Base-by-base conservation (phyloP, 495 filamentous ascomycete genomes). In the Aspergillus sclerotiicarbonarius region DNA sequence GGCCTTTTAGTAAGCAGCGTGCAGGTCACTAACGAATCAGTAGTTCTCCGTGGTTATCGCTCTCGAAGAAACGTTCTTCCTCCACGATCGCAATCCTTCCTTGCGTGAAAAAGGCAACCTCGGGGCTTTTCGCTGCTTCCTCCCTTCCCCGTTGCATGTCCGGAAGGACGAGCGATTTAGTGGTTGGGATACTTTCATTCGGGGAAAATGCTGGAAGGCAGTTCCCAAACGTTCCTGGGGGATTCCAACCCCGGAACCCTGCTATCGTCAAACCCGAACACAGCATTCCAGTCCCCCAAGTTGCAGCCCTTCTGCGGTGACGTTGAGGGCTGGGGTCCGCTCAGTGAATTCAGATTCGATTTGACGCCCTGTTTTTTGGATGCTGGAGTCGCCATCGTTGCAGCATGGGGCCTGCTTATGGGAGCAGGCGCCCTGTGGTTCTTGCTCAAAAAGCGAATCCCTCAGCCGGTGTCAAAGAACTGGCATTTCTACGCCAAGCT, bases 331-430 rank as follows among this genome's bases (percentile, higher is more conserved):
- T 99, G 94, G 94, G 95, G 95, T 10, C 95, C 95, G 16, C 56
- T 99, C 63, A 94, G 90, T 70, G 83, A 84, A 18, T 79, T 82
- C 55, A 77, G 92, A 60, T 96, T 89, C 71, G 92, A 98, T 70
- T 89, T 99, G 71, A 97, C 95, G 37, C 92, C 95, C 56, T 99
- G 95, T 74, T 98, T 97, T 70, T 81, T 96, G 50, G 95, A 98
- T 69, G 81, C 92, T 9, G 89, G 87, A 77, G 82, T 98, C 54
- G 84, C 87, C 30, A 67, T 80, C 6, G 87, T 96, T 18, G 92
- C 90, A 9, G 77, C 82, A 5, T 91, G 83, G 72, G 90, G 94
- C 10, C 78, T 96, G 25, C 33, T 96, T 15, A 76, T 84, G 54
- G 95, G 95, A 43, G 80, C 85, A 25, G 79, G 84, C 9, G 91